Conservation (phyloP, 1,284 basidiomycete species). For the Laetiporus sulphureus region DNA sequence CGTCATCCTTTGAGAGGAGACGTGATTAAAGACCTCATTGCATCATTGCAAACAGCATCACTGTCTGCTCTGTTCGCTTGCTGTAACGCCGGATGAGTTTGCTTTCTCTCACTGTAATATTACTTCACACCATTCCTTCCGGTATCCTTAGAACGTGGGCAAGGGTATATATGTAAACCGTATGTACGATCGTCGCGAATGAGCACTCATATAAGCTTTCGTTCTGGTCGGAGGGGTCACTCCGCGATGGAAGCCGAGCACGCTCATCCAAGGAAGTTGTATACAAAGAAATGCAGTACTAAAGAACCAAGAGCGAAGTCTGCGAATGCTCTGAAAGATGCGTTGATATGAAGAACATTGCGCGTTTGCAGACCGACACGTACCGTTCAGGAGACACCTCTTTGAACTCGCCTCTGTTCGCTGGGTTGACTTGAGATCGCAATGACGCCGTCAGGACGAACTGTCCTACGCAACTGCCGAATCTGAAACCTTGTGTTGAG, state of each 20-base stretch:
- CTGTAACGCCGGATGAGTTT: too few species aligned
- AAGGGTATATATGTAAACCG: slow-evolving; percentile 15
- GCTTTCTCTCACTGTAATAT: neutral
- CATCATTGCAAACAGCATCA: neutral
- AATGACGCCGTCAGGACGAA: slow-evolving; percentile 94
- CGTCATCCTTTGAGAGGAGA: slow-evolving; percentile 63
- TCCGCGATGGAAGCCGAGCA: neutral
- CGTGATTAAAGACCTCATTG: slow-evolving; percentile 15
- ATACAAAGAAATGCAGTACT: slow-evolving; percentile 96
- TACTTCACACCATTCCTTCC: neutral
- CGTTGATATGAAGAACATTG: slow-evolving; percentile 2
- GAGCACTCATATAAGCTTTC: too few species aligned
- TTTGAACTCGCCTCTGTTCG: slow-evolving; percentile 77
- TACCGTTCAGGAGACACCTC: slow-evolving; percentile 94
- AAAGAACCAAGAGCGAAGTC: slow-evolving; percentile 95
- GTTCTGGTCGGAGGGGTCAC: too few species aligned
- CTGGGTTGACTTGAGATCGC: slow-evolving; percentile 87
- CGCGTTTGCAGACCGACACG: slow-evolving; percentile 19
- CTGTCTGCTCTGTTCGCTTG: too few species aligned
- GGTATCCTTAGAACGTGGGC: slow-evolving; percentile 3
- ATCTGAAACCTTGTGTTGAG: slow-evolving; percentile 45
- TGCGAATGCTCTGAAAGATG: slow-evolving; percentile 77
- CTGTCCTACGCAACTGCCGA: slow-evolving; percentile 90
- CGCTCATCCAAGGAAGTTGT: slow-evolving; percentile 84
- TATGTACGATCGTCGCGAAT: too few species aligned